These are phyloP conservation scores for Cryptococcus neoformans DNA, from an alignment of 1,284 basidiomycete genomes.

Conservation along the genomic window DNA sequence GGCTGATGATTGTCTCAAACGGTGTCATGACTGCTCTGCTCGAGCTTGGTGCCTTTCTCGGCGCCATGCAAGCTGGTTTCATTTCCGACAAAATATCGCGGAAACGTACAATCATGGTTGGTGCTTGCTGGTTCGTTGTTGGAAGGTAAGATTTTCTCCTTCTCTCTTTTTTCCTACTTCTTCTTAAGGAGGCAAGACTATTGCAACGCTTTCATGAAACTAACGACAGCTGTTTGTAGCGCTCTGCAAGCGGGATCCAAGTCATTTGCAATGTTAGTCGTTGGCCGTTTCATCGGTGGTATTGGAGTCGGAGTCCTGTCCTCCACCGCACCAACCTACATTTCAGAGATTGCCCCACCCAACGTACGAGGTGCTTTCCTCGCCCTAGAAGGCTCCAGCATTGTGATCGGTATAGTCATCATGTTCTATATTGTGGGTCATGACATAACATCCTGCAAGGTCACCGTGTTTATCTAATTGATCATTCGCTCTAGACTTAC, in stretches of 20 bases:
- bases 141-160: conserved; percentile 6
- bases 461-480: conserved; percentile 2
- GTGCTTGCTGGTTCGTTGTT: conserved; percentile 24
- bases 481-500: conserved; percentile 10
- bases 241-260: conserved; percentile 31
- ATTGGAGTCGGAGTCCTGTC: conserved; percentile 38
- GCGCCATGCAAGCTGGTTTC: conserved; percentile 27
- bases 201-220: too few species aligned
- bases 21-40: conserved; percentile 35
- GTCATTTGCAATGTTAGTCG: conserved; percentile 18
- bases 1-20: background rate
- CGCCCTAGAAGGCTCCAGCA: conserved; percentile 69
- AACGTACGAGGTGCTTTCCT: conserved; percentile 69
- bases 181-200: too few species aligned
- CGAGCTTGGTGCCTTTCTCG: conserved; percentile 39
- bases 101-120: conserved; percentile 27
- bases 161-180: too few species aligned
- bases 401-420: conserved; percentile 56
- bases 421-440: conserved; percentile 17
- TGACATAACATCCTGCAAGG: background rate
- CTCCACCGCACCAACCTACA: conserved; percentile 45
- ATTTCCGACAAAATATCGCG: conserved; percentile 31
- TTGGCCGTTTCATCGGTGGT: conserved; percentile 30
- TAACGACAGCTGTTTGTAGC: background rate
- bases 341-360: conserved; percentile 38